These are phyloP conservation scores for Alternaria brassicicola DNA, from an alignment of 2,329 filamentous ascomycete genomes.

Conservation along the genomic window DNA sequence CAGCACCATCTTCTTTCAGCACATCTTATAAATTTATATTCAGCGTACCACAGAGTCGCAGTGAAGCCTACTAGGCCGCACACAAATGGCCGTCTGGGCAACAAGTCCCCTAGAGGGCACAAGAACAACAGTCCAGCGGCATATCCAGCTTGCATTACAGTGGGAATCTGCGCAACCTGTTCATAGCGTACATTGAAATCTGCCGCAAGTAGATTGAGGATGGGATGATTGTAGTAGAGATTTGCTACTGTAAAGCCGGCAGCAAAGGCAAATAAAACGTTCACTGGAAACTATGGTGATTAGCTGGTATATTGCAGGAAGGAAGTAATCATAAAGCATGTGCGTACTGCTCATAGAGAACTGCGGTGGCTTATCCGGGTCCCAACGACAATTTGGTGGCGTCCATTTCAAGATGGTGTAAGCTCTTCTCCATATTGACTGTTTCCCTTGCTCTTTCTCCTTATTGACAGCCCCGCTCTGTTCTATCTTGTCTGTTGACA, in stretches of 20 bases:
- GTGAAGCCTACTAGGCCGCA: slow-evolving; percentile 71
- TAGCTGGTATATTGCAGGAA: not conserved
- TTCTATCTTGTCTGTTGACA: not conserved
- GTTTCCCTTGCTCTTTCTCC: not conserved
- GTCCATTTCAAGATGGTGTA: slow-evolving; percentile 60
- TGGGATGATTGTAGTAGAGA: slow-evolving; percentile 81
- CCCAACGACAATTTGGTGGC: slow-evolving; percentile 71
- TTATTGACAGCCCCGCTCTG: not conserved
- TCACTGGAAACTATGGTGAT: slow-evolving; percentile 52
- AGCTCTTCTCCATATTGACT: slow-evolving; percentile 27
- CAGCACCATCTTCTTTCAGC: not conserved
- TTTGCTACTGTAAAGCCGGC: slow-evolving; percentile 79
- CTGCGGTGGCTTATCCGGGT: slow-evolving; percentile 67
- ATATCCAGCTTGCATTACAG: slow-evolving; percentile 80
- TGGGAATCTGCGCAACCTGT: slow-evolving; percentile 70
- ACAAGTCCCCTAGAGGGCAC: slow-evolving; percentile 74
- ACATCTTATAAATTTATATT: not conserved
- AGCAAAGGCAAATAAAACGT: slow-evolving; percentile 72
- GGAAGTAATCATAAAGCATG: not conserved
- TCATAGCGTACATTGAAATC: slow-evolving; percentile 76
- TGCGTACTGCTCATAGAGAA: slow-evolving; percentile 63
- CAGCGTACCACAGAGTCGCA: slow-evolving; percentile 65
- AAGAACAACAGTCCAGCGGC: slow-evolving; percentile 74
- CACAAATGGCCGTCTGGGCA: slow-evolving; percentile 72
- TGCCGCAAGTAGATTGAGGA: slow-evolving; percentile 74